Base-by-base conservation (phyloP, 2,329 filamentous ascomycete genomes). In the Pseudogymnoascus sp. region DNA sequence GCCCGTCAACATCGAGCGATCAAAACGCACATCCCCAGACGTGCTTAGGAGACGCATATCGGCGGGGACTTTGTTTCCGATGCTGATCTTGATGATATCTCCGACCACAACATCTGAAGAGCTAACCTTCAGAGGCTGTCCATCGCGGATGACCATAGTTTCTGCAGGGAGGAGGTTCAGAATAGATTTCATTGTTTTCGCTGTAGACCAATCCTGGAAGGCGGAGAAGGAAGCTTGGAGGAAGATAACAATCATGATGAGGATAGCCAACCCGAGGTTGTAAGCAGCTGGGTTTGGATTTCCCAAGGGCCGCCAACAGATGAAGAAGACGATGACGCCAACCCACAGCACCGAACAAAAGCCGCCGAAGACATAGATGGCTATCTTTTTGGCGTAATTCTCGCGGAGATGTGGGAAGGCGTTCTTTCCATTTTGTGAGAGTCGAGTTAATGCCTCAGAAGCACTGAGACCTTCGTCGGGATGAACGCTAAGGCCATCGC, bases 1-100 rank as follows among this genome's bases (percentile, higher is more conserved):
- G 71, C 94, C 94, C 0, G 94, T 99, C 72, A 99, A 80, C 73
- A 99, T 93, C 63, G 93, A 94, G 78, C 99, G 94, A 77, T 99
- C 94, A 65, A 99, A 81, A 99, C 99, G 84, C 92, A 97, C 73
- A 96, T 90, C 70, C 97, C 91, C 28, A 89, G 83, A 64, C 97
- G 75, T 59, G 97, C 77, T 71, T 93, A 86, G 80, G 93, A 99
- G 77, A 65, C 86, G 82, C 61, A 90, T 76, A 74, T 99, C 94
- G 64, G 94, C 94, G 18, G 94, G 94, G 63, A 99, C 89, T 69
- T 93, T 88, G 75, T 97, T 92, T 69, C 94, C 94, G 65, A 99
- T 90, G 16, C 92, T 81, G 56, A 99, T 84, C 40, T 89, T 88
- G 63, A 99, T 82, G 64, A 99, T 85, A 74, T 99, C 94, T 71